phyloP scores from a whole-genome alignment of 495 filamentous ascomycete species.

The Tuber magnatum region DNA sequence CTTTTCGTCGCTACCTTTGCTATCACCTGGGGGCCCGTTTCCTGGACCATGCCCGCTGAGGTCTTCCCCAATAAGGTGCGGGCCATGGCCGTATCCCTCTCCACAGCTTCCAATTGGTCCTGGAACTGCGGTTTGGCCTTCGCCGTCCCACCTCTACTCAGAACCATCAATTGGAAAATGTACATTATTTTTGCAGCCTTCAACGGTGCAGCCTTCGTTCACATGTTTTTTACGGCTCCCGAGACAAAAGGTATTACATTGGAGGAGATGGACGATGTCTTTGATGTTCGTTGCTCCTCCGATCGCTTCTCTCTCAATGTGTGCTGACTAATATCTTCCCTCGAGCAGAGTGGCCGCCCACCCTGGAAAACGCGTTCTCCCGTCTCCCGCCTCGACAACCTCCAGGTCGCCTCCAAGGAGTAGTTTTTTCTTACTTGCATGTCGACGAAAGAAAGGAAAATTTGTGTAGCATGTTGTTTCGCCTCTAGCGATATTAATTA shows the following conservation, averaged over 20 bases:
- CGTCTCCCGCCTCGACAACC: slow-evolving; percentile 46
- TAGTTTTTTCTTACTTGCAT: not conserved
- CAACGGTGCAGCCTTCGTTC: slow-evolving; percentile 51
- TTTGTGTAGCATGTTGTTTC: not conserved
- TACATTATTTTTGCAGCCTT: slow-evolving; percentile 49
- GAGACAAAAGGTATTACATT: slow-evolving; percentile 50
- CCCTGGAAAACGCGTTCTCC: slow-evolving; percentile 48
- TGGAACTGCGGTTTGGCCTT: slow-evolving; percentile 43
- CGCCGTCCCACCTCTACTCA: slow-evolving; percentile 50
- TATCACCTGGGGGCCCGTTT: slow-evolving; percentile 54
- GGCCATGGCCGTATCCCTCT: slow-evolving; percentile 58
- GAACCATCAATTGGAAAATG: slow-evolving; percentile 54
- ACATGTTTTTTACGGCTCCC: slow-evolving; percentile 55
- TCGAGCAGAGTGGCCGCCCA: slow-evolving; percentile 43
- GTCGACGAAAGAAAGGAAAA: not conserved
- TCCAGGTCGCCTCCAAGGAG: slow-evolving; percentile 33
- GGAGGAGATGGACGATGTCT: slow-evolving; percentile 48
- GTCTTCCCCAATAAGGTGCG: slow-evolving; percentile 61
- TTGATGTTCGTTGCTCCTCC: slow-evolving; percentile 38
- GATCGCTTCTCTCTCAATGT: not conserved
- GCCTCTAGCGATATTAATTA: slow-evolving; percentile 2
- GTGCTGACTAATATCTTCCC: slow-evolving; percentile 6
- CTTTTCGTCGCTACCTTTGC: slow-evolving; percentile 60
- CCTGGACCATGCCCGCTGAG: slow-evolving; percentile 62
- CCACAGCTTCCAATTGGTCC: slow-evolving; percentile 61